Conservation (phyloP, 2,329 filamentous ascomycete species). For the Sporothrix curviconia region DNA sequence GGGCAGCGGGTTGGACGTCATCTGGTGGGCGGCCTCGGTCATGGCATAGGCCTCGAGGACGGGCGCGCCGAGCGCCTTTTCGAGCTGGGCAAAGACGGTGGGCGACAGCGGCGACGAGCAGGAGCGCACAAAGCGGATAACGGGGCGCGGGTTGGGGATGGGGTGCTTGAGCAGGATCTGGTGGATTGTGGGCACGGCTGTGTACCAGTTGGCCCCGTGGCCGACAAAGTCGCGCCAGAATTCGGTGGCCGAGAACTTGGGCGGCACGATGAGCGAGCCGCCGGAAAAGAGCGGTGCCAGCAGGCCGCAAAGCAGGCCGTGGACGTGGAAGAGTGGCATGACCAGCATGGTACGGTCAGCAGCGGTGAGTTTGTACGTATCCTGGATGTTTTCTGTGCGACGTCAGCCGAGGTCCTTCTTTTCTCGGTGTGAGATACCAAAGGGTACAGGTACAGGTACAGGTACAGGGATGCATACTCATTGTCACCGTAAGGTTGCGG, state of each 20-base stretch:
- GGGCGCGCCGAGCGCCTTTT: constrained; percentile 67
- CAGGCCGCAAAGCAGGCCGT: constrained; percentile 78
- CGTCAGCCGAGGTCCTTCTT: constrained; percentile 3
- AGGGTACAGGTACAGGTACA: background rate
- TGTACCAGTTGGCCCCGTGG: constrained; percentile 83
- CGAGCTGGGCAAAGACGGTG: constrained; percentile 72
- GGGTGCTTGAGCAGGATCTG: constrained; percentile 76
- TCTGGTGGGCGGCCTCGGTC: constrained; percentile 83
- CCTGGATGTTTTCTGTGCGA: constrained; percentile 61
- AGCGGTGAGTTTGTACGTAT: constrained; percentile 66
- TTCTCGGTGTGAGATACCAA: no score
- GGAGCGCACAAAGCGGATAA: constrained; percentile 80
- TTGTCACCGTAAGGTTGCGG: constrained; percentile 72
- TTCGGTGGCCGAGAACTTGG: constrained; percentile 71
- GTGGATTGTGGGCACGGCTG: constrained; percentile 87
- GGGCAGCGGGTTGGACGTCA: constrained; percentile 72
- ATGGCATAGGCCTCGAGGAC: constrained; percentile 89
- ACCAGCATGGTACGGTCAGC: constrained; percentile 76
- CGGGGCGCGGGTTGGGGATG: constrained; percentile 58
- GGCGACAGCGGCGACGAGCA: constrained; percentile 80
- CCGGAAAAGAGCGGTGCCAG: constrained; percentile 69
- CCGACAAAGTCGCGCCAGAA: constrained; percentile 75
- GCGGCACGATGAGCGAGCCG: constrained; percentile 72
- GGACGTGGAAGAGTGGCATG: constrained; percentile 88
- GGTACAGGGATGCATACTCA: constrained; percentile 46